A percentile compares a stretch with the other conserved stretches of the same genome.
Conservation (phyloP, 257 asterid genomes). For the Galeopsis tetrahit region DNA sequence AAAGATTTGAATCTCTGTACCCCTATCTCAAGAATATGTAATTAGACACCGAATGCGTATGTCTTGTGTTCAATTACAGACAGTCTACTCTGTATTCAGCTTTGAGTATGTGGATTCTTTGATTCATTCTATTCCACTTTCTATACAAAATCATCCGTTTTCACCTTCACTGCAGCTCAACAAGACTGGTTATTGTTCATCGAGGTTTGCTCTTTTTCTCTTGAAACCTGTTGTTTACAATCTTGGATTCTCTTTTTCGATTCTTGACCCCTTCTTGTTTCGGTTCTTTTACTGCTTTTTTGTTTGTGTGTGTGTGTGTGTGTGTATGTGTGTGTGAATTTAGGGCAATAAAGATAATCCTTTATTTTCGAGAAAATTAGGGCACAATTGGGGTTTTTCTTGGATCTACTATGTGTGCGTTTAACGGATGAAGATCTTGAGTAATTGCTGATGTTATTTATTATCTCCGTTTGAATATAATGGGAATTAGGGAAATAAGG, state of each 20-base stretch:
- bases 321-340: neutral
- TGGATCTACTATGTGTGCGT: slow-evolving; percentile 8
- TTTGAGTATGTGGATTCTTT: neutral
- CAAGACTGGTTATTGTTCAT: slow-evolving; percentile 8
- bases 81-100: neutral
- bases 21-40: slow-evolving; percentile 28
- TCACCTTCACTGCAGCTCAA: slow-evolving; percentile 10
- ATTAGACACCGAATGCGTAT: slow-evolving; percentile 31
- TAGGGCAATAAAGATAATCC: slow-evolving; percentile 11
- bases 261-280: slow-evolving; percentile 15
- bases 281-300: neutral
- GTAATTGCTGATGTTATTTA: neutral
- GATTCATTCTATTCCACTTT: slow-evolving; percentile 21
- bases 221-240: neutral
- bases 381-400: slow-evolving; percentile 5
- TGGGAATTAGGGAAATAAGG: neutral
- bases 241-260: slow-evolving; percentile 17
- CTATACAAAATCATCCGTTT: neutral
- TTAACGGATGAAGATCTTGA: slow-evolving; percentile 4
- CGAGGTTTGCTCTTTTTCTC: slow-evolving; percentile 5
- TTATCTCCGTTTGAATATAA: neutral
- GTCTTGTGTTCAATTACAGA: neutral
- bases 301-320: no score
- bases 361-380: slow-evolving; percentile 11
- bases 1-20: slow-evolving; percentile 42